Evolutionary conservation across 2,329 filamentous ascomycete species (phyloP), one percentile per base, ranked within the genome.

Genomic region (Fusarium illudens): DNA sequence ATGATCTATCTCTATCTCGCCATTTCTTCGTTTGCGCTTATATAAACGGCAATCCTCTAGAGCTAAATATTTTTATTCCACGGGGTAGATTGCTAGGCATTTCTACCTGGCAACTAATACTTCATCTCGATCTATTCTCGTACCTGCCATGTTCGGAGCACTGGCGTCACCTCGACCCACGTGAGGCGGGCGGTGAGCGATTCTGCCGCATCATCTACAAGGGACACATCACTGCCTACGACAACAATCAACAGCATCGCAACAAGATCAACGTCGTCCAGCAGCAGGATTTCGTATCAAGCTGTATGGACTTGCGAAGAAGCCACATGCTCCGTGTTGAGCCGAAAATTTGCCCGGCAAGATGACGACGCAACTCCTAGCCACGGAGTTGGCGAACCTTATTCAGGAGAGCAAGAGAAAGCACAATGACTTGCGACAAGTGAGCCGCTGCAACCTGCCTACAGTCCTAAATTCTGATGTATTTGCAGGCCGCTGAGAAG

Each of bases 401-500:
- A 91, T 97, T 74, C 93, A 96, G 80, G 96, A 99, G 83, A 96
- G 94, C 77, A 98, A 97, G 81, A 89, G 95, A 75, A 98, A 97
- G 81, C 91, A 97, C 79, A 89, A 91, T 72, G 96, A 98, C 75
- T 85, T 99, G 55, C 89, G 92, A 83, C 92, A 92, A 86, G 92
- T 91, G 81, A 74, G 86, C 79, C 60, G 20, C 33, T 37, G 37
- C 42, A 9, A 7, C 19, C 27, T 29, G 19, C 19, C 6, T n/a
- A 17, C 13, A 6, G 17, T 19, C 6, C 3, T 9, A 12, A 46
- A 46, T 32, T 52, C 64, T 62, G 39, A 65, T 36, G 2, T 29
- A 20, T 29, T 27, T 62, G 50, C 71, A 95, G 92, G 93, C 96
- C 52, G 94, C 96, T 27, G 96, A 99, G 77, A 96, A 94, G 80